phyloP scores from a whole-genome alignment of 2,329 filamentous ascomycete genomes.

The Eurotiales sp. region DNA sequence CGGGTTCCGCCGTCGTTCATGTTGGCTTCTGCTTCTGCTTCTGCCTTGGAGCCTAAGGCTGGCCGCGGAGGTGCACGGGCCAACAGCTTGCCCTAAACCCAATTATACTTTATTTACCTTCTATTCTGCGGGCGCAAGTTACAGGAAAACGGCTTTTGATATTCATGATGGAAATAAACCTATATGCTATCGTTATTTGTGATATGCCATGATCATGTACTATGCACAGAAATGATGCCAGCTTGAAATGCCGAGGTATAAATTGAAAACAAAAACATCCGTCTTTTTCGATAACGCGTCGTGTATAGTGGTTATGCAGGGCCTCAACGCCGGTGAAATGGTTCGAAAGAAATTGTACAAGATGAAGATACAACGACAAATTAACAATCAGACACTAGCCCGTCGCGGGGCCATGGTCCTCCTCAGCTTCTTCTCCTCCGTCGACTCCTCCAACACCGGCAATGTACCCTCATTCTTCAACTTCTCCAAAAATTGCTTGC shows the following conservation, averaged over 20 bases:
- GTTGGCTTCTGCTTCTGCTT: too few species aligned
- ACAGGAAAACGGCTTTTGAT: too few species aligned
- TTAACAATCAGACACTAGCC: slow-evolving; percentile 65
- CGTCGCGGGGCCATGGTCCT: slow-evolving; percentile 75
- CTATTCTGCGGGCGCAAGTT: too few species aligned
- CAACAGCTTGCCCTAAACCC: background rate
- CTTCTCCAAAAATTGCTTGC: slow-evolving; percentile 71
- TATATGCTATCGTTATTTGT: too few species aligned
- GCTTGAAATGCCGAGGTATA: background rate
- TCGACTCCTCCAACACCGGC: slow-evolving; percentile 65
- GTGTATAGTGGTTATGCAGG: background rate
- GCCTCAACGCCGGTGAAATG: background rate
- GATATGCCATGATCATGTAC: too few species aligned
- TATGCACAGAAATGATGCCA: background rate
- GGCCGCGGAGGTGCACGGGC: background rate
- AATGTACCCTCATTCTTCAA: slow-evolving; percentile 76
- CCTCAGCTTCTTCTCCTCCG: slow-evolving; percentile 71
- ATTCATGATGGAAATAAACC: too few species aligned
- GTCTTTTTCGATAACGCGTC: background rate
- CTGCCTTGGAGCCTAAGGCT: too few species aligned
- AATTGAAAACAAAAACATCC: background rate
- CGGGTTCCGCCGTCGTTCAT: too few species aligned
- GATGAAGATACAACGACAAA: background rate
- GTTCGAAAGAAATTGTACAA: background rate
- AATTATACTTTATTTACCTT: background rate